Conservation (phyloP, 208 protist genomes). For the Leishmania martiniquensis region DNA sequence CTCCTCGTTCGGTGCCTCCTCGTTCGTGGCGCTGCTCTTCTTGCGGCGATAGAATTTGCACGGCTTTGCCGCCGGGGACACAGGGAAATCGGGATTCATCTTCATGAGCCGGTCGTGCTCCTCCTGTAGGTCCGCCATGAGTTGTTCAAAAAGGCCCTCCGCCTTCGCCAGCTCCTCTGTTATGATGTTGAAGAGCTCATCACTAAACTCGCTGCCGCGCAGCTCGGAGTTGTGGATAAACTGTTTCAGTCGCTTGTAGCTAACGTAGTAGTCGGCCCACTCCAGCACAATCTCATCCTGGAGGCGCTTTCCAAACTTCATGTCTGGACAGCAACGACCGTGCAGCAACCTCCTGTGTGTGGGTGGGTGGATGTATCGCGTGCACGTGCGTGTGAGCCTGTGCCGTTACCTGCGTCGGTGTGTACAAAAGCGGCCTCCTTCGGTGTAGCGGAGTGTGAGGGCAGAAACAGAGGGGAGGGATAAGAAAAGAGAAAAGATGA, state of each 20-base stretch:
- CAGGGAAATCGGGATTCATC: conserved; percentile 57
- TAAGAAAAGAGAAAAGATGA: neutral
- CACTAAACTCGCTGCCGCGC: conserved; percentile 70
- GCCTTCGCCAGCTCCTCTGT: conserved; percentile 74
- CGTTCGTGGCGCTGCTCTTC: conserved; percentile 18
- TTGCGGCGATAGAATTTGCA: conserved; percentile 65
- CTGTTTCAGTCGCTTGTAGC: conserved; percentile 89
- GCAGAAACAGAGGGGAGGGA: neutral
- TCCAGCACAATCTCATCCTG: conserved; percentile 83
- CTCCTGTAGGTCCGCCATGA: conserved; percentile 78
- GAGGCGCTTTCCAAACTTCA: conserved; percentile 94
- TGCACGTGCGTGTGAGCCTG: neutral
- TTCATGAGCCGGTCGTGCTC: conserved; percentile 69
- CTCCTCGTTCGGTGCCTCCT: conserved; percentile 38
- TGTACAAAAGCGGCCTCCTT: neutral
- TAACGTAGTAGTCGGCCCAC: conserved; percentile 87
- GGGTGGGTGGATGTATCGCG: neutral
- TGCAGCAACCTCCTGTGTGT: neutral
- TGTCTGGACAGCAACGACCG: conserved; percentile 10
- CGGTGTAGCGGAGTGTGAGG: neutral
- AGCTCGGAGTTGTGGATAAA: conserved; percentile 79
- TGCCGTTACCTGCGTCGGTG: neutral
- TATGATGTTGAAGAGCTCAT: conserved; percentile 78
- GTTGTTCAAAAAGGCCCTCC: conserved; percentile 70
- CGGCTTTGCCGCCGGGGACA: conserved; percentile 28